Percentiles rank a stretch among this genome's conserved stretches.
phyloP scores from a whole-genome alignment of 495 filamentous ascomycete genomes.

The Penicillium fimorum region DNA sequence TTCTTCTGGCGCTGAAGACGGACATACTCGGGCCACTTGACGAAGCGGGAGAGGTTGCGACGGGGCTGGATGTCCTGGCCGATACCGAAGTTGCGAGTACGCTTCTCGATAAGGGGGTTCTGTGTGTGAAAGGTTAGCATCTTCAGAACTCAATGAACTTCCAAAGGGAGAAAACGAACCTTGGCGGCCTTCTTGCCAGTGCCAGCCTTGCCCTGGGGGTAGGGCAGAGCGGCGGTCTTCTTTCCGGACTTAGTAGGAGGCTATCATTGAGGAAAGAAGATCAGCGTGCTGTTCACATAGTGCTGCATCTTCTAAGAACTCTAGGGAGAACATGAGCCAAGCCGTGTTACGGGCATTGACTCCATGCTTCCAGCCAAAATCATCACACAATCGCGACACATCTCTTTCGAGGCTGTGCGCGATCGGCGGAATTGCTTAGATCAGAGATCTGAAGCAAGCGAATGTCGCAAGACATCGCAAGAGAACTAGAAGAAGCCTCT shows the following conservation, averaged over 20 bases:
- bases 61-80: slow-evolving; percentile 98
- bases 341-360: slow-evolving; percentile 58
- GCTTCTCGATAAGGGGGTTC: slow-evolving; percentile 99
- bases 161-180: slow-evolving; percentile 56
- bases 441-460: slow-evolving; percentile 34
- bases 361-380: slow-evolving; percentile 77
- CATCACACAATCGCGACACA: slow-evolving; percentile 57
- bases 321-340: slow-evolving; percentile 72
- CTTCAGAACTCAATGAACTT: slow-evolving; percentile 14
- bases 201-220: slow-evolving; percentile 90
- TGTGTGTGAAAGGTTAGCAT: slow-evolving; percentile 37
- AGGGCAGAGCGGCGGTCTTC: slow-evolving; percentile 93
- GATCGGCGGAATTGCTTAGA: slow-evolving; percentile 46
- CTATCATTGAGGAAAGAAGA: slow-evolving; percentile 99
- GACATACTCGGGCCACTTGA: slow-evolving; percentile 98
- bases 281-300: slow-evolving; percentile 81
- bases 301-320: slow-evolving; percentile 81
- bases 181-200: slow-evolving; percentile 88
- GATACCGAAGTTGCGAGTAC: slow-evolving; percentile 95
- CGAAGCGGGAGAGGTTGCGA: slow-evolving; percentile 98
- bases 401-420: slow-evolving; percentile 37
- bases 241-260: slow-evolving; percentile 88
- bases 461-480: slow-evolving; percentile 38
- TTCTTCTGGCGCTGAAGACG: slow-evolving; percentile 99
- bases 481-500: slow-evolving; percentile 34